Evolutionary conservation across 176 grass and related monocot species (phyloP).

Genomic region (Thalia dealbata): DNA sequence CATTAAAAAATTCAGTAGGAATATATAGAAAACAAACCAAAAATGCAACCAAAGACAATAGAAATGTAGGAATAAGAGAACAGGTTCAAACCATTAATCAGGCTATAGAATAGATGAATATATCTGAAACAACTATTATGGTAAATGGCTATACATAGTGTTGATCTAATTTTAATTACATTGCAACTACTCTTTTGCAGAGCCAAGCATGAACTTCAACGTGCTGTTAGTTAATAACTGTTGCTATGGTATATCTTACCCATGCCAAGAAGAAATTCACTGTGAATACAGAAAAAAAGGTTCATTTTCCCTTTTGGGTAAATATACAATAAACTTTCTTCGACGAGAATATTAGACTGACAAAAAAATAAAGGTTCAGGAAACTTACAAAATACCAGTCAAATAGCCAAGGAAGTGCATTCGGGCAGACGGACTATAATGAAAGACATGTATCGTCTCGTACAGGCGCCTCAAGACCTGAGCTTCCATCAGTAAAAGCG

Average conservation of each 20-base stretch:
- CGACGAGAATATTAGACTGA: background rate
- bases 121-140: no score
- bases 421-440: slow-evolving; percentile 77
- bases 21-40: no score
- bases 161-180: no score
- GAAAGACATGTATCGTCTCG: slow-evolving; percentile 84
- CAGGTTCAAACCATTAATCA: no score
- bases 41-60: no score
- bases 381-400: slow-evolving; percentile 72
- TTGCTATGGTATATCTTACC: background rate
- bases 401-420: slow-evolving; percentile 86
- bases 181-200: background rate
- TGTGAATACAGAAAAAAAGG: background rate
- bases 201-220: background rate
- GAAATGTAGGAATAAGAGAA: no score
- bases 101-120: no score
- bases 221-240: background rate
- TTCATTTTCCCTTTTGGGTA: background rate
- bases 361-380: slow-evolving; percentile 11
- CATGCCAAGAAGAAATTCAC: background rate
- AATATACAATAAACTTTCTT: background rate
- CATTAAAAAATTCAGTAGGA: no score
- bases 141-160: no score
- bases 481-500: slow-evolving; percentile 72
- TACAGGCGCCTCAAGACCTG: slow-evolving; percentile 75